Conservation (phyloP, 176 grass and related monocot species). For the Rhipidocladum racemiflorum region DNA sequence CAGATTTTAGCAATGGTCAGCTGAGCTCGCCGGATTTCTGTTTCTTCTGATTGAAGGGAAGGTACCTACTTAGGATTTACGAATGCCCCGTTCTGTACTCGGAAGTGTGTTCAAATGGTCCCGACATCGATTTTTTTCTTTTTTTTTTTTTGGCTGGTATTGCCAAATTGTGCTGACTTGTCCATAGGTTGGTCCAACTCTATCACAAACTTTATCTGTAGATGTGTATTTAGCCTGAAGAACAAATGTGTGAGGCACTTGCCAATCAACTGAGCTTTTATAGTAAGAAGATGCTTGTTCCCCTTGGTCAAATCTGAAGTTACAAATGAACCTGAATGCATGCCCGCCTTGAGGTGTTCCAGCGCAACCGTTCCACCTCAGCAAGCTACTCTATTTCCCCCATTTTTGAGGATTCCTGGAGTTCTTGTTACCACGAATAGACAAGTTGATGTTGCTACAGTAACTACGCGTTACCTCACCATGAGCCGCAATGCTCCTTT, state of each 20-base stretch:
- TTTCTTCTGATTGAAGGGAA: background rate
- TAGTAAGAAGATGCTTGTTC: background rate
- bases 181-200: background rate
- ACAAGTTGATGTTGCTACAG: background rate
- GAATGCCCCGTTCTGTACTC: background rate
- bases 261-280: background rate
- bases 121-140: background rate
- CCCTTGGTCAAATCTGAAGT: background rate
- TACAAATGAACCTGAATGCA: background rate
- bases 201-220: background rate
- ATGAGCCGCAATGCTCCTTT: background rate
- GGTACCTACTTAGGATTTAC: background rate
- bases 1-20: background rate
- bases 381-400: background rate
- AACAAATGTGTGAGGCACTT: background rate
- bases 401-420: background rate
- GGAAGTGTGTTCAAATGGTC: background rate
- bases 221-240: background rate
- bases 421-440: background rate
- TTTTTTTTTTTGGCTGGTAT: background rate
- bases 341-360: background rate
- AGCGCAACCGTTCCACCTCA: background rate
- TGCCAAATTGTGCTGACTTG: background rate
- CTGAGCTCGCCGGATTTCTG: background rate
- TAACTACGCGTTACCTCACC: background rate